These are phyloP conservation scores for Macaranga tanarius DNA, from an alignment of 441 rosid genomes.

Conservation along the genomic window DNA sequence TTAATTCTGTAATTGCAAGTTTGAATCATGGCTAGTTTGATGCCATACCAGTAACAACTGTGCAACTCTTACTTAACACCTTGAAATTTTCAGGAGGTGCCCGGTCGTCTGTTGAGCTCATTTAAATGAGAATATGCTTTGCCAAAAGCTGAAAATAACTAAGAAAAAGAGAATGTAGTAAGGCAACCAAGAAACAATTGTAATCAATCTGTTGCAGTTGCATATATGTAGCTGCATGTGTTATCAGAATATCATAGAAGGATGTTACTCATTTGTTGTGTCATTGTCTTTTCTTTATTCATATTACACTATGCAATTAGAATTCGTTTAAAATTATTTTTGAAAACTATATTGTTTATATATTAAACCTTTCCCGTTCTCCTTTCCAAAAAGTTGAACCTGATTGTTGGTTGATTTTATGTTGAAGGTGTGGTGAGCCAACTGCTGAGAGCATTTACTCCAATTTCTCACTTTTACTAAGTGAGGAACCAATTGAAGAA, in stretches of 20 bases:
- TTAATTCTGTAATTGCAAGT: neutral
- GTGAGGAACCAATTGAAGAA: slow-evolving; percentile 67
- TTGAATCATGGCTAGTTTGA: neutral
- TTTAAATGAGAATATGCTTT: neutral
- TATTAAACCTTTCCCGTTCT: neutral
- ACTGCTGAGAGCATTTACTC: slow-evolving; percentile 70
- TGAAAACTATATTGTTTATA: neutral
- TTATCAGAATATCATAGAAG: neutral
- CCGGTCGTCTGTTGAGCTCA: neutral
- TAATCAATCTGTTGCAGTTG: neutral
- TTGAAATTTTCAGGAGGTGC: neutral
- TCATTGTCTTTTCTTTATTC: neutral
- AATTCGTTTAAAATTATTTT: neutral
- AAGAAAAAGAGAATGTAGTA: no score
- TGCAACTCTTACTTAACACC: neutral
- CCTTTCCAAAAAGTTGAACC: neutral
- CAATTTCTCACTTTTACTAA: slow-evolving; percentile 69
- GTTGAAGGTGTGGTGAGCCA: slow-evolving; percentile 67
- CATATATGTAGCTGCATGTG: neutral
- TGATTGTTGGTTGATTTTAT: slow-evolving; percentile 11
- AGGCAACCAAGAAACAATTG: neutral
- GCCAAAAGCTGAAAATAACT: neutral
- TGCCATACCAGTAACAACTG: neutral
- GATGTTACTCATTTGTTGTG: neutral
- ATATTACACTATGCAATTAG: neutral